These are phyloP conservation scores for Citeromyces hawaiiensis DNA, from an alignment of 1,139 yeast species.

Conservation along the genomic window DNA sequence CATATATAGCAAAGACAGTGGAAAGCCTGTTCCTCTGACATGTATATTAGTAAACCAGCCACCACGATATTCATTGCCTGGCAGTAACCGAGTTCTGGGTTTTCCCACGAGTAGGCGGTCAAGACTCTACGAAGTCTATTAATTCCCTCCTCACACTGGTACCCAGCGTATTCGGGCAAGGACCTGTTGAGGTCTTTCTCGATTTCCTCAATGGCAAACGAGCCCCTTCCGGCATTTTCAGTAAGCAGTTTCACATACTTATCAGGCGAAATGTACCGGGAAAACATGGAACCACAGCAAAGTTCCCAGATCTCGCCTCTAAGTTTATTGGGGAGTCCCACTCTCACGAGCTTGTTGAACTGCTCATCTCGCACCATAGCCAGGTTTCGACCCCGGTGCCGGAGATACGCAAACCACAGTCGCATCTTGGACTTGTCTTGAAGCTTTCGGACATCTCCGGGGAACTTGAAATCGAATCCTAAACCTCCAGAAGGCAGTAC, in stretches of 20 bases:
- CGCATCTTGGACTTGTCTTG: conserved; percentile 81
- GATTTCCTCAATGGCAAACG: conserved; percentile 89
- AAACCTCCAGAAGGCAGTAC: conserved; percentile 68
- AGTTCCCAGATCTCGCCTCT: conserved; percentile 97
- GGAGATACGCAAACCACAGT: conserved; percentile 85
- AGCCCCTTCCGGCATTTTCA: conserved; percentile 46
- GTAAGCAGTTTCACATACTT: conserved; percentile 46
- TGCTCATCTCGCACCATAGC: conserved; percentile 62
- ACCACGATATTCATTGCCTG: conserved; percentile 98
- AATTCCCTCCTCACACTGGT: conserved; percentile 79
- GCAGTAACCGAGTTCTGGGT: conserved; percentile 95
- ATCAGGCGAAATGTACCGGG: conserved; percentile 48
- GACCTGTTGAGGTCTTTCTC: conserved; percentile 93
- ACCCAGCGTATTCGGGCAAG: conserved; percentile 91
- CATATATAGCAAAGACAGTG: conserved; percentile 84
- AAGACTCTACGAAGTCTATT: conserved; percentile 72
- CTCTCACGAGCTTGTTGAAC: conserved; percentile 72
- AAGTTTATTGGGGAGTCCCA: conserved; percentile 83
- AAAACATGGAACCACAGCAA: conserved; percentile 74
- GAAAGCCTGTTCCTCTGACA: conserved; percentile 96
- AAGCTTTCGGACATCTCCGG: conserved; percentile 71
- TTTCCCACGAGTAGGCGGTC: conserved; percentile 92
- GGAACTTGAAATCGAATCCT: conserved; percentile 73
- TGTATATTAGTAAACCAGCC: conserved; percentile 84
- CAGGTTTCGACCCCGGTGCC: conserved; percentile 73